Evolutionary conservation across 2,329 filamentous ascomycete genomes (phyloP), one percentile per base, ranked within the genome.

Genomic region (Trichoderma afroharzianum): DNA sequence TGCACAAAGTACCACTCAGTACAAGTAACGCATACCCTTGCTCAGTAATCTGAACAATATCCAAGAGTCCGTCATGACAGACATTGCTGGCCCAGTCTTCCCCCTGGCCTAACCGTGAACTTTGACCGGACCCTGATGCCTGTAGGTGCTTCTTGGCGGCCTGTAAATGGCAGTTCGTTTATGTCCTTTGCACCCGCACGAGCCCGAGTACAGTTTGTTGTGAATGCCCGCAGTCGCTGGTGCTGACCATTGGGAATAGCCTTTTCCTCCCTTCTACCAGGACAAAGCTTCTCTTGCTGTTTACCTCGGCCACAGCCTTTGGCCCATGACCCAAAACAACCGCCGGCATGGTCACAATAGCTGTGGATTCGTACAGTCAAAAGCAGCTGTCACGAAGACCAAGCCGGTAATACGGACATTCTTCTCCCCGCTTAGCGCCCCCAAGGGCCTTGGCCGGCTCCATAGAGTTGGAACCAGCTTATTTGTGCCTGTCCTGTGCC

Each of bases 291-390:
- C 33, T 58, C 55, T 59, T 4, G 39, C 30, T 53, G 57, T 62
- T 53, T 53, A 30, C 53, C 26, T 68, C 28, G 39, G 47, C 63
- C 50, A 67, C 24, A 39, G 32, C 7, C 2, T 32, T 39, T 58
- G 21, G 50, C 21, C 39, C 36, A 26, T 59, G 15, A n/a, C 33
- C 55, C 32, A 43, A 43, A 62, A 24, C 55, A 57, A 36, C 59
- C 68, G 47, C 68, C 68, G 68, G 26, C 47, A 70, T 63, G 68
- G 68, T 70, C 11, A 63, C 68, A 70, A 47, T 32, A 21, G 59
- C 68, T 39, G 68, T 70, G 68, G 68, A 57, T 57, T 63, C 68
- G 59, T 36, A 53, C 47, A 33, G 32, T 43, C 67, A 55, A 70
- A 62, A 47, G 67, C 47, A 24, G 21, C 47, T 53, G 21, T 53